Evolutionary conservation across 192 early-diverging fungal genomes (phyloP), one percentile per base, ranked within the genome.

Genomic region (Coemansia sp.): DNA sequence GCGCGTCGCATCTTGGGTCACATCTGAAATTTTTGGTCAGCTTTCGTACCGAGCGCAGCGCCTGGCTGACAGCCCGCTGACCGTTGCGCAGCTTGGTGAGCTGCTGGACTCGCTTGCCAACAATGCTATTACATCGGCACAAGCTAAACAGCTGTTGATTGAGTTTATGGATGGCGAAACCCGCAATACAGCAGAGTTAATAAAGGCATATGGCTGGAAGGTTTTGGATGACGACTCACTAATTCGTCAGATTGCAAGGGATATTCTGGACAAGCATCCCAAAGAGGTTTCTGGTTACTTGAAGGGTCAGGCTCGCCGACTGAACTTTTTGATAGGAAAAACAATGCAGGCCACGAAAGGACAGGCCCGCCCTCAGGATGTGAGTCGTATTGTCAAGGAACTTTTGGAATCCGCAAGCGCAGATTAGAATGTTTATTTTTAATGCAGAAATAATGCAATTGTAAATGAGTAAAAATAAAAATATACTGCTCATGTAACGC

Each of bases 281-380:
- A 71, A 73, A 16, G 70, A 93, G 79, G 88, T 89, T 0, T 65
- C 81, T 14, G 80, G 77, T 10, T 84, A 92, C 42, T 68, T 83
- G 66, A 78, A 73, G 14, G 93, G 92, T 0, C 90, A 92, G 40
- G 51, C 76, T 17, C 87, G 90, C 4, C 56, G 92, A 33, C 72
- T 91, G 5, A 88, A 88, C 31, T 94, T 92, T 82, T 90, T 97
- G 67, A 84, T 94, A 22, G 93, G 93, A 7, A 86, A 93, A 73
- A 83, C 91, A 7, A 93, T 97, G 91, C 80, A 85, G 38, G 73
- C 82, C 50, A 94, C 91, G 6, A 85, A 89, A 75, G 93, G 93
- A 16, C 83, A 88, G 54, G 90, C 90, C 7, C 88, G 93, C 54
- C 93, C 95, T 3, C 81, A 87, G 14, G 65, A 85, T 3, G 74